A percentile compares a stretch with the other conserved stretches of the same genome.
These are phyloP conservation scores for Senecio squalidus DNA, from an alignment of 140 eudicot species.

Conservation along the genomic window DNA sequence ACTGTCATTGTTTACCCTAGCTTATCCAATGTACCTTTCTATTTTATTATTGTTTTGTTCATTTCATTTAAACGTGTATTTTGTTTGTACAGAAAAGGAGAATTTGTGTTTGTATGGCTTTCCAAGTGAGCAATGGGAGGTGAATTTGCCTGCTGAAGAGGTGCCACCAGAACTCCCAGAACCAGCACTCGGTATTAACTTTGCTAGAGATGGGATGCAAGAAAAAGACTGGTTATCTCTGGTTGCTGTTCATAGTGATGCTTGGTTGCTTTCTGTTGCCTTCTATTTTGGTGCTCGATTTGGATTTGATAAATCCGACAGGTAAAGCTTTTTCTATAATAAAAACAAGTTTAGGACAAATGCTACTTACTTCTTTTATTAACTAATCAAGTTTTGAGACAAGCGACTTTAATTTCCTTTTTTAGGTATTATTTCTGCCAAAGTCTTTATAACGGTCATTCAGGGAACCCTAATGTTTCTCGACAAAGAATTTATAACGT, in stretches of 20 bases:
- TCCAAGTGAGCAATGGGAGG: constrained; percentile 87
- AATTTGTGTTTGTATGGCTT: constrained; percentile 77
- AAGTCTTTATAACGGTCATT: not conserved
- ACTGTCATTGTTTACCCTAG: not conserved
- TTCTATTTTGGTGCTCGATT: constrained; percentile 87
- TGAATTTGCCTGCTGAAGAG: constrained; percentile 58
- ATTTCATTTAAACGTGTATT: constrained; percentile 2
- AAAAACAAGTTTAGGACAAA: not conserved
- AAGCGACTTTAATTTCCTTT: not conserved
- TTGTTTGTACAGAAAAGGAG: constrained; percentile 58
- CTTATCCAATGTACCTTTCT: not conserved
- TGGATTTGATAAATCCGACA: constrained; percentile 75
- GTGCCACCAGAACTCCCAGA: constrained; percentile 79
- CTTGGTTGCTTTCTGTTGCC: constrained; percentile 81
- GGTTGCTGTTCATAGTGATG: constrained; percentile 83
- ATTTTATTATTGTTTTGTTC: not conserved
- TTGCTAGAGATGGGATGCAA: constrained; percentile 88
- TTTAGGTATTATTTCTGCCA: not conserved
- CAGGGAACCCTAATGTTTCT: too few relatives aligned
- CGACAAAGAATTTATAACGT: not conserved
- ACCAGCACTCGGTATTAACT: constrained; percentile 83
- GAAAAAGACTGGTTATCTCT: constrained; percentile 79
- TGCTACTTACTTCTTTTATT: not conserved
- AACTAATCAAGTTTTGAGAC: not conserved
- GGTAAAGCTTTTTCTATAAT: constrained; percentile 27